Percentiles rank a stretch among this genome's conserved stretches.
Conservation (phyloP, 2,329 filamentous ascomycete genomes). For the Colletotrichum magnum region DNA sequence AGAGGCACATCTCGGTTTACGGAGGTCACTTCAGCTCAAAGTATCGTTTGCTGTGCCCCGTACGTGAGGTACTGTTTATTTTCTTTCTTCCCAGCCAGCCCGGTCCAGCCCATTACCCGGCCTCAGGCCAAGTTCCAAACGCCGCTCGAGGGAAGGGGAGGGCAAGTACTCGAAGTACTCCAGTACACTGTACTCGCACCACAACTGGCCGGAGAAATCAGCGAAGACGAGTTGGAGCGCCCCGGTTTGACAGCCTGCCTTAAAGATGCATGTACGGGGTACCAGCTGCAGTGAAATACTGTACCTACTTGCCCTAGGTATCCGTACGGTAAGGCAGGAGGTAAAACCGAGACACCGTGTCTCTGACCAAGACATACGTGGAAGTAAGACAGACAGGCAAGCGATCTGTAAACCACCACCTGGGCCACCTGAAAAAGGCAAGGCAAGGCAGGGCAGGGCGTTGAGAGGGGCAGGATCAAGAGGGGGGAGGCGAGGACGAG, state of each 20-base stretch:
- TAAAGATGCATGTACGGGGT: constrained; percentile 3
- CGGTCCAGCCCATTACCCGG: background rate
- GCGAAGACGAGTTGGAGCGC: background rate
- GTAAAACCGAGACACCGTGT: background rate
- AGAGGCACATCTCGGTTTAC: constrained; percentile 17
- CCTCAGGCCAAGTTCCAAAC: constrained; percentile 2
- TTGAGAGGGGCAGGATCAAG: too few relatives aligned
- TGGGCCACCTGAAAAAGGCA: background rate
- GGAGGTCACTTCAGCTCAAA: constrained; percentile 6
- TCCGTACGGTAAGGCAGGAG: too few relatives aligned
- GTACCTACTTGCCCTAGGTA: too few relatives aligned
- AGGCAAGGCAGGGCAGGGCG: background rate
- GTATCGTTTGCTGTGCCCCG: background rate
- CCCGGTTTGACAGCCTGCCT: constrained; percentile 6
- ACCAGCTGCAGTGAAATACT: background rate
- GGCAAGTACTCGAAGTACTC: background rate
- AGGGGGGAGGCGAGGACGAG: too few relatives aligned
- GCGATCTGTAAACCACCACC: too few relatives aligned
- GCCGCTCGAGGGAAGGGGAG: background rate
- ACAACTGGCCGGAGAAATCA: constrained; percentile 1
- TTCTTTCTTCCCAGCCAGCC: constrained; percentile 18
- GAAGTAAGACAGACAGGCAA: background rate
- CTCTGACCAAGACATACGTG: background rate
- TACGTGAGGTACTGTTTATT: too few relatives aligned
- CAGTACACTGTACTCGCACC: background rate